Evolutionary conservation across 257 asterid genomes (phyloP), one percentile per base, ranked within the genome.

Genomic region (Nicotiana noctiflora): DNA sequence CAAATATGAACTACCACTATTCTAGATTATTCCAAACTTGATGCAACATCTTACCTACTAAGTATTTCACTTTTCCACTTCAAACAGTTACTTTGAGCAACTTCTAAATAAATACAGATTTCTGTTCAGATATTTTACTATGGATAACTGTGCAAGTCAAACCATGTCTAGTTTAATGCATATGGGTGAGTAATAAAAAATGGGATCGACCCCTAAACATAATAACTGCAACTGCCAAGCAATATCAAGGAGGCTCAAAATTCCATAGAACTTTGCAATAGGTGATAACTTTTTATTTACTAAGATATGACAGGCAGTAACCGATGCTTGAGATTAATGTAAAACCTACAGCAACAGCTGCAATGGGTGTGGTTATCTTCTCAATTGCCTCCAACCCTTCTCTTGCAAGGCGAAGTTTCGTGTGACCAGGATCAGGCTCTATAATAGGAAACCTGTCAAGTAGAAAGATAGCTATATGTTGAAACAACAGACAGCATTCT

Each of bases 371-470:
- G 23, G 93, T 89, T 80, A 93, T 92, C 84, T 86, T 92, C 95
- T 92, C 96, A 82, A 96, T 92, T 79, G 99, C 96, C 86, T 91
- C 91, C 91, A 96, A 84, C 68, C 99, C 99, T 90, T 87, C 97
- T 88, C 93, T 90, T 81, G 99, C 77, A 83, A 96, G 89, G 57
- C 95, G 97, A 60, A 96, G 99, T 86, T 93, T 96, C 19, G 99
- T 93, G 88, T 96, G 99, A 76, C 98, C 99, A 53, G 96, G 97
- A 88, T 94, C 97, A 25, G 99, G 99, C 86, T 90, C 99, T 86
- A 96, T 82, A 80, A 94, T 93, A 52, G 99, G 98, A 90, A 96
- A 93, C 86, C 98, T 96, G 89, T 72, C 61, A 72, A 81, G 57
- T 27, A 23, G 61, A 72, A 72, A 72, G 23, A 72, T 72, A 46